phyloP scores from a whole-genome alignment of 1,139 yeast species.

The Sugiyamaella xylanicola region DNA sequence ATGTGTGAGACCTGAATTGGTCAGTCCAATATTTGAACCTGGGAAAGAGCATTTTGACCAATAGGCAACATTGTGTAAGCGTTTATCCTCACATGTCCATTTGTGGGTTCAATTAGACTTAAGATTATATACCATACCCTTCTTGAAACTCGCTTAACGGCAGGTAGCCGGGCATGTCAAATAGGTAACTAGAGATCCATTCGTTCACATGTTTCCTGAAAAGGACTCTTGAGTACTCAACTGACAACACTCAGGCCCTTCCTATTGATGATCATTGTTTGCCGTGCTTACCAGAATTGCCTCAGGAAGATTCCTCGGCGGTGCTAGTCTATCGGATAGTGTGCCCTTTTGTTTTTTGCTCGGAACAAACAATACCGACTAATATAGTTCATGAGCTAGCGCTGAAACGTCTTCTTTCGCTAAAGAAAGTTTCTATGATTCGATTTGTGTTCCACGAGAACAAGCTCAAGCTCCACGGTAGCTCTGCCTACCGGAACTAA shows the following conservation, averaged over 20 bases:
- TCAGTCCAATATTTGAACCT: neutral
- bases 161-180: neutral
- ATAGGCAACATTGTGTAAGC: neutral
- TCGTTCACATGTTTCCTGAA: no score
- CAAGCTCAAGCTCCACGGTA: neutral
- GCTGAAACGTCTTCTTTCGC: constrained; percentile 1
- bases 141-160: constrained; percentile 1
- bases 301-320: no score
- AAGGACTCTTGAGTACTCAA: no score
- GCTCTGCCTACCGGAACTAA: neutral
- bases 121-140: neutral
- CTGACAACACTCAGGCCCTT: no score
- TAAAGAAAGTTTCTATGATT: neutral
- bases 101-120: neutral
- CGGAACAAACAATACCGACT: no score
- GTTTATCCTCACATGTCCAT: neutral
- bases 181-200: neutral
- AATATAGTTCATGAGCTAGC: neutral
- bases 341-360: no score
- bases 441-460: neutral
- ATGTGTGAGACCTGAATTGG: no score
- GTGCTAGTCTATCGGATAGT: no score
- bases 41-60: neutral
- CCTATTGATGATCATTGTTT: no score
- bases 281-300: no score